These are phyloP conservation scores for Aschersonia sp. DNA, from an alignment of 2,329 filamentous ascomycete genomes.

Conservation along the genomic window DNA sequence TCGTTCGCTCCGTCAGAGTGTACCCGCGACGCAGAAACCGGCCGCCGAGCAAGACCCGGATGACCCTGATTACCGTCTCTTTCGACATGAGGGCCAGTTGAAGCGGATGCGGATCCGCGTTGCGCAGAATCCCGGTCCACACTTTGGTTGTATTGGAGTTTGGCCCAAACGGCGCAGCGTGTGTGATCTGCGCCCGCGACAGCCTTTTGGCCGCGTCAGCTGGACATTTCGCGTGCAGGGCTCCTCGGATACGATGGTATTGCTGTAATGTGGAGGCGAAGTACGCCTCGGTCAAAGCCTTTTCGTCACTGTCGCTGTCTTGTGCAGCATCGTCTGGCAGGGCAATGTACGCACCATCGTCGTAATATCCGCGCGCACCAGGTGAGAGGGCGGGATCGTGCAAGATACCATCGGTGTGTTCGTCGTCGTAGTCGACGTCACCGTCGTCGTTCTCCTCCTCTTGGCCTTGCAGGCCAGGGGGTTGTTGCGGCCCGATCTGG, in stretches of 20 bases:
- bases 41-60: constrained; percentile 51
- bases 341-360: constrained; percentile 67
- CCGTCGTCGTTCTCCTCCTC: constrained; percentile 16
- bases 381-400: constrained; percentile 26
- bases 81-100: constrained; percentile 53
- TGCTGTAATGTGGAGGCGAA: constrained; percentile 49
- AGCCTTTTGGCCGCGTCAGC: constrained; percentile 36
- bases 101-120: constrained; percentile 39
- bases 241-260: constrained; percentile 49
- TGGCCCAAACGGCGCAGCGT: constrained; percentile 38
- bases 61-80: constrained; percentile 47
- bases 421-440: constrained; percentile 15
- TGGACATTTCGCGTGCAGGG: constrained; percentile 42
- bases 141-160: constrained; percentile 30
- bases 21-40: constrained; percentile 47
- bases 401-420: constrained; percentile 13
- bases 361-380: constrained; percentile 51
- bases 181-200: constrained; percentile 34
- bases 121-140: constrained; percentile 38
- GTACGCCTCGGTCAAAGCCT: constrained; percentile 47
- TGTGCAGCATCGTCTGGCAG: constrained; percentile 24
- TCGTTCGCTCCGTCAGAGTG: constrained; percentile 49
- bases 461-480: constrained; percentile 18
- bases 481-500: constrained; percentile 36
- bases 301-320: constrained; percentile 14